Conservation (phyloP, 495 filamentous ascomycete genomes). For the Neurospora sp. region DNA sequence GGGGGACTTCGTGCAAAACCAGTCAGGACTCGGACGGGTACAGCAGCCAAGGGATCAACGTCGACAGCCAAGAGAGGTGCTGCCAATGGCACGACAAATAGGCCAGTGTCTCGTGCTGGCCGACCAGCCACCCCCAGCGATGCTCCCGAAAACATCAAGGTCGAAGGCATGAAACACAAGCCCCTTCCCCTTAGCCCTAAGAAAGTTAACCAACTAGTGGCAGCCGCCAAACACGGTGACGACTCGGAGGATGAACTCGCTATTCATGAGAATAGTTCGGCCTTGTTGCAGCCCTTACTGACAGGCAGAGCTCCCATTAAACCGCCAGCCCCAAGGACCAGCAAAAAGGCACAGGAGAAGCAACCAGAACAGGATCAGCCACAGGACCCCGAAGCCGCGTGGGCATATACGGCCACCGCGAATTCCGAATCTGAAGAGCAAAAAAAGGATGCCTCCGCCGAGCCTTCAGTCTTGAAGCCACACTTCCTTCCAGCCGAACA, state of each 20-base stretch:
- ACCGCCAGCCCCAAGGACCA: constrained; percentile 6
- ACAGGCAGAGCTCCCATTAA: constrained; percentile 36
- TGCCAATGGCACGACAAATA: background rate
- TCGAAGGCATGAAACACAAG: constrained; percentile 18
- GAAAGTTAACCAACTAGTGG: constrained; percentile 42
- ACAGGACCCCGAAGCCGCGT: background rate
- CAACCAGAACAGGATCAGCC: background rate
- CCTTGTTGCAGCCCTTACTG: constrained; percentile 25
- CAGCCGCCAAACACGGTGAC: constrained; percentile 11
- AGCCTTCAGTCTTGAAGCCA: background rate
- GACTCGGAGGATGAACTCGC: constrained; percentile 45
- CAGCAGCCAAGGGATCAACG: background rate
- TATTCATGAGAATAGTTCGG: constrained; percentile 37
- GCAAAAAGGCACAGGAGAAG: constrained; percentile 10
- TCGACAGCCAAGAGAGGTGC: background rate
- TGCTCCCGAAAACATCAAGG: constrained; percentile 13
- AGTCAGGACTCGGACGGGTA: constrained; percentile 22
- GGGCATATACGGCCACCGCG: constrained; percentile 35
- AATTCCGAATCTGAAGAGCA: background rate
- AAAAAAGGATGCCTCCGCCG: background rate
- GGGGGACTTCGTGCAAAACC: constrained; percentile 36
- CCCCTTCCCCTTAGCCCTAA: constrained; percentile 41
- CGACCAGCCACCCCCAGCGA: background rate
- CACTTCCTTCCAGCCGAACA: background rate
- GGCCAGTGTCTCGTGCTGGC: background rate